Evolutionary conservation across 306 rosid species (phyloP).

Genomic region (Acacia melanoxylon): DNA sequence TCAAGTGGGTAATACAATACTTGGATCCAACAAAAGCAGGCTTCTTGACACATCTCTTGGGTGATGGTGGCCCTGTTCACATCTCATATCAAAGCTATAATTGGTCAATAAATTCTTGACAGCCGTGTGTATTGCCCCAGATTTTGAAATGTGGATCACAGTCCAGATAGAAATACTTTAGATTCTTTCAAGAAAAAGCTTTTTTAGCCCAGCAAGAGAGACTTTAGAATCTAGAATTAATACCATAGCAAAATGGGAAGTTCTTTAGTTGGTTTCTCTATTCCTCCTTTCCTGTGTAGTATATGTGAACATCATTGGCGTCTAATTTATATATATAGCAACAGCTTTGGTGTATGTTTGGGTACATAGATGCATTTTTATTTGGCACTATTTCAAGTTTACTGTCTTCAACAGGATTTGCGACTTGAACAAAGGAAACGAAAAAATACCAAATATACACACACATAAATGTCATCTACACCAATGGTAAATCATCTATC

Average conservation of each 20-base stretch:
- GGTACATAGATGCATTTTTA: background rate
- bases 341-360: background rate
- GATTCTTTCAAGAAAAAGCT: too few relatives aligned
- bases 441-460: too few relatives aligned
- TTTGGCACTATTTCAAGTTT: background rate
- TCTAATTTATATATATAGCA: background rate
- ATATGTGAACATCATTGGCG: background rate
- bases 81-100: slow-evolving; percentile 65
- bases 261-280: background rate
- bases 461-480: too few relatives aligned
- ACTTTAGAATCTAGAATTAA: background rate
- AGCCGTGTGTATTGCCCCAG: background rate
- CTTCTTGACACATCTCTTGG: slow-evolving; percentile 80
- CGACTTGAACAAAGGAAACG: background rate
- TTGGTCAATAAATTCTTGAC: slow-evolving; percentile 74
- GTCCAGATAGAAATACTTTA: slow-evolving; percentile 21
- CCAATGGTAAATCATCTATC: too few relatives aligned
- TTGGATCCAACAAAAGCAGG: slow-evolving; percentile 84
- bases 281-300: background rate
- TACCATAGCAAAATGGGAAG: slow-evolving; percentile 7
- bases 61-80: slow-evolving; percentile 67
- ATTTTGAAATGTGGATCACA: slow-evolving; percentile 23
- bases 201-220: background rate
- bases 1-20: slow-evolving; percentile 72
- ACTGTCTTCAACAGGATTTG: background rate